Conservation (phyloP, 192 early-diverging fungal species). For the Linderina pennispora region DNA sequence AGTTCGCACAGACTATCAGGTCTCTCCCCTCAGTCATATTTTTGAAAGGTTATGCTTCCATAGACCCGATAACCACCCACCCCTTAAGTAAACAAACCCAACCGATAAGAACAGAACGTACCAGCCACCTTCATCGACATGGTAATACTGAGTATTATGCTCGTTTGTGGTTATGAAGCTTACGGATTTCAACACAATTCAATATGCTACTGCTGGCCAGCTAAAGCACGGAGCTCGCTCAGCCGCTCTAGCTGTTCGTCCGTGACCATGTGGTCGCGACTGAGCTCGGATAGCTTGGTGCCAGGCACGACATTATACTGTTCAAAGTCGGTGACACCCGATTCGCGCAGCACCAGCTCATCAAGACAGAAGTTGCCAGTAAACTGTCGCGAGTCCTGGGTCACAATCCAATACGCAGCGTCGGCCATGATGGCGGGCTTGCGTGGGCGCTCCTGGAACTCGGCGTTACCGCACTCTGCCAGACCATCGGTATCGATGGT, state of each 20-base stretch:
- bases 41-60: too few species aligned
- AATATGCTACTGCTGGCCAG: too few species aligned
- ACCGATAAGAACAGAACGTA: too few species aligned
- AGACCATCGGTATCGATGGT: conserved; percentile 65
- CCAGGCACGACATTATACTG: conserved; percentile 21
- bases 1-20: too few species aligned
- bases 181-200: too few species aligned
- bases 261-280: conserved; percentile 30
- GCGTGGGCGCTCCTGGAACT: conserved; percentile 26
- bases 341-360: conserved; percentile 61
- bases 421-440: conserved; percentile 68
- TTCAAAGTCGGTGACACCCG: conserved; percentile 59
- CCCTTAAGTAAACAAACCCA: too few species aligned
- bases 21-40: too few species aligned
- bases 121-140: too few species aligned
- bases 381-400: conserved; percentile 49
- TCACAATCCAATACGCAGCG: conserved; percentile 59
- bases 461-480: conserved; percentile 33
- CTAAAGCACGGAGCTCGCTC: conserved; percentile 14
- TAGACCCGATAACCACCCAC: too few species aligned
- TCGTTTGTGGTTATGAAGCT: too few species aligned
- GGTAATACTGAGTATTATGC: too few species aligned
- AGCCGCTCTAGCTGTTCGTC: conserved; percentile 19
- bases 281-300: conserved; percentile 20
- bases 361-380: conserved; percentile 69